Evolutionary conservation across 2,329 filamentous ascomycete species (phyloP).

Genomic region (Calonectria henricotiae): DNA sequence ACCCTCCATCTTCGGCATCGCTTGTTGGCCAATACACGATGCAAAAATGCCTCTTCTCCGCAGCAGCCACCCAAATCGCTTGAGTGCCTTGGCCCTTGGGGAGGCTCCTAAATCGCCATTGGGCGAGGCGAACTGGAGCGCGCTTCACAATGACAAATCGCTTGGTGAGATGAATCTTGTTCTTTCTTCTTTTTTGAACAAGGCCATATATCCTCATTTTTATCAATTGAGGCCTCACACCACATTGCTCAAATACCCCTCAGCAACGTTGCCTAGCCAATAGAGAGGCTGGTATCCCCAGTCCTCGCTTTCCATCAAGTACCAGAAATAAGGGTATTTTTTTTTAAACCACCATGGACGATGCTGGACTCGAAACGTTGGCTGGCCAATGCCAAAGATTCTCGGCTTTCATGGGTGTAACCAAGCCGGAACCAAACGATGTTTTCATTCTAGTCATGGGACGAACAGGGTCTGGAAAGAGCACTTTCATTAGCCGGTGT

Average conservation of each 20-base stretch:
- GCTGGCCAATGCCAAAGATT: slow-evolving; percentile 23
- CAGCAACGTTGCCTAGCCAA: too few species aligned
- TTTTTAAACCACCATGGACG: too few species aligned
- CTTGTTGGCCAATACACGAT: neutral
- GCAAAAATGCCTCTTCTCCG: neutral
- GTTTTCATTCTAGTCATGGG: slow-evolving; percentile 33
- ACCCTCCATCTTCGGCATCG: neutral
- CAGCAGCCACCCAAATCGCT: neutral
- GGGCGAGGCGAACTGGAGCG: neutral
- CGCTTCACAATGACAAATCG: neutral
- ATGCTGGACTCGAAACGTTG: neutral
- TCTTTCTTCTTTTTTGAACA: too few species aligned
- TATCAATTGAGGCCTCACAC: too few species aligned
- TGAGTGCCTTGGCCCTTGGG: neutral
- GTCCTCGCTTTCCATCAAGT: too few species aligned
- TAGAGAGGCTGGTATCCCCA: too few species aligned
- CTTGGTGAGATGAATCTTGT: neutral
- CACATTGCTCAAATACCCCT: too few species aligned
- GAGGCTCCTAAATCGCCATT: neutral
- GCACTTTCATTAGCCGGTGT: slow-evolving; percentile 29
- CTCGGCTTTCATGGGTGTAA: slow-evolving; percentile 19
- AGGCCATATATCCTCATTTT: too few species aligned
- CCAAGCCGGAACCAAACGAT: slow-evolving; percentile 13
- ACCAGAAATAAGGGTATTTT: too few species aligned
- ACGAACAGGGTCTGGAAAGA: slow-evolving; percentile 37